A percentile compares a stretch with the other conserved stretches of the same genome.
Evolutionary conservation across 2,329 filamentous ascomycete genomes (phyloP).

Genomic region (Nothophoma quercina): DNA sequence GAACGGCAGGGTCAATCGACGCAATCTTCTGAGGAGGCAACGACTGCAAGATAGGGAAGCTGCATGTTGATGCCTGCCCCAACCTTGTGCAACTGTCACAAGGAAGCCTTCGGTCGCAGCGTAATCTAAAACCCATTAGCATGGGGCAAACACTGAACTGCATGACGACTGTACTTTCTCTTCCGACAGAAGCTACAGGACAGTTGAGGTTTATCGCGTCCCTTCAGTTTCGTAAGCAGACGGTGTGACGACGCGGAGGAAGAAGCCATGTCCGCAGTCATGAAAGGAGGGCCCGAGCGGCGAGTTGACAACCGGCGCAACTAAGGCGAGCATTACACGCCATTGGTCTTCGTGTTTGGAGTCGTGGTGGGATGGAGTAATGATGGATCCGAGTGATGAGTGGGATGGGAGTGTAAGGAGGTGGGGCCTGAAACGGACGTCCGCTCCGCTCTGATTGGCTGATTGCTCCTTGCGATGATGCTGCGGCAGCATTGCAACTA

Average conservation of each 20-base stretch:
- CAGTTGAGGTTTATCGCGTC: neutral
- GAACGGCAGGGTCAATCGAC: neutral
- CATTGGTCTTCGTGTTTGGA: neutral
- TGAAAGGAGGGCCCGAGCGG: neutral
- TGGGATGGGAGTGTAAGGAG: neutral
- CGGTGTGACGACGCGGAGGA: neutral
- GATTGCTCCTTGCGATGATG: neutral
- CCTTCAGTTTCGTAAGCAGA: neutral
- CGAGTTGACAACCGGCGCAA: no score
- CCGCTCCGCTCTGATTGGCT: constrained; percentile 13
- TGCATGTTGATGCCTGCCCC: neutral
- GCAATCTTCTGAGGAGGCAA: neutral
- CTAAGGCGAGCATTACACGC: no score
- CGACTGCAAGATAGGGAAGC: neutral
- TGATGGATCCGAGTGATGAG: neutral
- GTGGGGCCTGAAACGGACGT: constrained; percentile 7
- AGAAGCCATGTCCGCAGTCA: neutral
- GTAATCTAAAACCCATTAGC: neutral
- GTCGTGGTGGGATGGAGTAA: neutral
- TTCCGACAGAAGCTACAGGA: constrained; percentile 1
- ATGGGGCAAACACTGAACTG: neutral
- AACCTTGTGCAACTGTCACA: constrained; percentile 1
- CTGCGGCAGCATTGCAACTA: neutral
- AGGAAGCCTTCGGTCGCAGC: constrained; percentile 1
- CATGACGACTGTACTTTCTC: neutral